Evolutionary conservation across 768 basidiomycete genomes (phyloP).

Genomic region (Pilatotrama ljubarskyi): DNA sequence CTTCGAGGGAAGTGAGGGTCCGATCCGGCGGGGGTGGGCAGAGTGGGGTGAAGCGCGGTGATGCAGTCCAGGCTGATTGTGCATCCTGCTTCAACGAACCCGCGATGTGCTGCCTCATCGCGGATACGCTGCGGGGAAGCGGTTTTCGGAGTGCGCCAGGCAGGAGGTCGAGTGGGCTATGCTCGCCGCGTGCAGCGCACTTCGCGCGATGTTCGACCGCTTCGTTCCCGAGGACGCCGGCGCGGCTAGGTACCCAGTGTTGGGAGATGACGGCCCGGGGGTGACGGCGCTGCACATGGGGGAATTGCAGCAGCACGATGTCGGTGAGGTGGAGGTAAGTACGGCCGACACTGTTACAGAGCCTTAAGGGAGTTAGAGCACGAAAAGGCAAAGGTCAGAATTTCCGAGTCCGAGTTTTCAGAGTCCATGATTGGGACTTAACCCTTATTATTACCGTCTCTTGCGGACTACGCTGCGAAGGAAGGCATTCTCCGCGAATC

Average conservation of each 20-base stretch:
- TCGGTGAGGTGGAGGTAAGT: conserved; percentile 14
- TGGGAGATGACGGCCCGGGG: not conserved
- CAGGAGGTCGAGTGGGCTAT: not conserved
- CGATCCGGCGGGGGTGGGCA: not conserved
- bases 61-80: not conserved
- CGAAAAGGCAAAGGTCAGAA: too few relatives aligned
- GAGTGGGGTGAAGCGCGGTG: not conserved
- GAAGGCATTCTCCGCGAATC: too few relatives aligned
- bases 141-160: not conserved
- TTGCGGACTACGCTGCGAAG: too few relatives aligned
- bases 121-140: not conserved
- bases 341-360: too few relatives aligned
- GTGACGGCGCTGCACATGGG: not conserved
- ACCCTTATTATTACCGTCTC: too few relatives aligned
- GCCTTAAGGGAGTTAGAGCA: too few relatives aligned
- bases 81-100: not conserved
- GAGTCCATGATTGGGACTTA: too few relatives aligned
- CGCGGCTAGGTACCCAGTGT: conserved; percentile 5
- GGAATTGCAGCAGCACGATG: not conserved
- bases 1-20: conserved; percentile 1
- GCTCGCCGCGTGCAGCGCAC: not conserved
- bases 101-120: not conserved
- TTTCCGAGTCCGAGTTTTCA: too few relatives aligned
- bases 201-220: not conserved
- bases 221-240: conserved; percentile 5